Base-by-base conservation (phyloP, 257 asterid genomes). In the Perilla frutescens region DNA sequence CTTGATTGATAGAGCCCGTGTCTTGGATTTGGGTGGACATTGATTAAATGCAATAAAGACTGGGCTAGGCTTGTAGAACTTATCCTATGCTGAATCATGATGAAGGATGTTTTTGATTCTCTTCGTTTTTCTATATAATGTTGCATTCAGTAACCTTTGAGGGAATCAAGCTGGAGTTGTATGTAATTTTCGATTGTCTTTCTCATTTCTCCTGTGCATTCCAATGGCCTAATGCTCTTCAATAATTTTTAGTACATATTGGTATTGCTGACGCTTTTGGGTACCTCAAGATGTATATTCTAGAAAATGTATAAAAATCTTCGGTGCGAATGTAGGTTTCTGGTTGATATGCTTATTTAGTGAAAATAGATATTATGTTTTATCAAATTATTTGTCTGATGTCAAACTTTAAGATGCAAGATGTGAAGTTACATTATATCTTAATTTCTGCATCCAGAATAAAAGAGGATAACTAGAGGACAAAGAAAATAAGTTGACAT, bases 401-500 rank as follows among this genome's bases (percentile, higher is more conserved):
- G 37, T 8, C 20, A 57, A 48, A 41, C 11, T 61, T 13, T 34
- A 34, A 48, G 55, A 63, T 10, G 45, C 50, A 34, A 34, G 37
- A 20, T 20, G 26, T 1, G 26, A n/a, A 15, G 40, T 26, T 44
- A 58, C 11, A 32, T 66, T 8, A 45, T 45, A 56, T 51, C 63
- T 3, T 57, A 59, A 47, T 12, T 29, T 29, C 39, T 63, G 56
- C 4, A 40, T 32, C 40, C n/a, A 71, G 62, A 48, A n/a, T 40
- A 59, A 51, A 34, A 7, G n/a, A 62, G n/a, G 44, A 14, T 41
- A n/a, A 50, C 55, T 36, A 2, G 51, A 68, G 10, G 44, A 8
- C 15, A 40, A 63, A 64, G 47, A 65, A 77, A 49, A 39, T 20
- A 63, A 3, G 6, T 34, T 59, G 48, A 57, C 8, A 50, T 41